A percentile compares a stretch with the other conserved stretches of the same genome.
These are phyloP conservation scores for Entamoeba histolytica DNA, from an alignment of 208 protist species.

Conservation along the genomic window DNA sequence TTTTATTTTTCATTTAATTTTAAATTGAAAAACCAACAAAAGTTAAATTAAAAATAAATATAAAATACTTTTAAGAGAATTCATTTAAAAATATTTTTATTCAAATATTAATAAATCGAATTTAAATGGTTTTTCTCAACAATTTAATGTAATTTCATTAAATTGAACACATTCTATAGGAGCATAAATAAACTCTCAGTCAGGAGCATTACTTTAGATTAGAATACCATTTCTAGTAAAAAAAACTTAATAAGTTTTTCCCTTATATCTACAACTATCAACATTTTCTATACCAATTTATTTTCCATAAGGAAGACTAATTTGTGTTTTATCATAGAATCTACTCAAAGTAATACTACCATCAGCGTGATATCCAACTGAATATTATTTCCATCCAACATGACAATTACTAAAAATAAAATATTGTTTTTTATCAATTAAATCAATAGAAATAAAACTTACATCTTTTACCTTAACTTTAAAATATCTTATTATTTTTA, in stretches of 20 bases:
- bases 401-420: neutral
- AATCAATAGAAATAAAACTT: neutral
- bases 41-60: no score
- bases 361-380: neutral
- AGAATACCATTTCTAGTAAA: neutral
- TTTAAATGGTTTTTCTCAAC: neutral
- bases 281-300: neutral
- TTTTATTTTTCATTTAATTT: no score
- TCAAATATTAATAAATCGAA: neutral
- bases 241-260: neutral
- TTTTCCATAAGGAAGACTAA: neutral
- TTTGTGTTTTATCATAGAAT: neutral
- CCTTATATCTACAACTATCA: neutral
- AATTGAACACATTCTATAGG: neutral
- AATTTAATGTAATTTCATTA: neutral
- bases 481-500: neutral
- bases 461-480: neutral
- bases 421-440: neutral
- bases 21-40: no score
- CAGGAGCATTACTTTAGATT: neutral
- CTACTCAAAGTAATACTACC: neutral
- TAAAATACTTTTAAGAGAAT: no score
- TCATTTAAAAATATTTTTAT: no score
- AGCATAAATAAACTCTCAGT: neutral
- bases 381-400: neutral